phyloP scores from a whole-genome alignment of 768 basidiomycete genomes.

The Macrolepiota fuliginosa region DNA sequence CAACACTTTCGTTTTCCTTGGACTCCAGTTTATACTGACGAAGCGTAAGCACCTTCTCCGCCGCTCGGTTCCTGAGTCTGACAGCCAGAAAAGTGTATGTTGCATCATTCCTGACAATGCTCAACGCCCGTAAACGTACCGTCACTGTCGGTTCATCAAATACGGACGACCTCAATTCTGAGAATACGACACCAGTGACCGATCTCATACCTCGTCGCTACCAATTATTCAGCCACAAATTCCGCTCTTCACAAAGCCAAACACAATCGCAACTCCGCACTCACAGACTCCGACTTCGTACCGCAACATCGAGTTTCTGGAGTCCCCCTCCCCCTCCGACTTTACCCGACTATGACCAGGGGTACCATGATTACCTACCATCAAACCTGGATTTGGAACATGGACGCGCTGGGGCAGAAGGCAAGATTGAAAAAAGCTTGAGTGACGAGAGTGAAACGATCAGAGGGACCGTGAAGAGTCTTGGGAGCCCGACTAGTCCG shows the following conservation, averaged over 20 bases:
- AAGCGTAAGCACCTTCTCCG: conserved; percentile 31
- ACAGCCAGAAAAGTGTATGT: conserved; percentile 38
- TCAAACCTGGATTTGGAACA: conserved; percentile 1
- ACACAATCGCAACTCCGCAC: conserved; percentile 8
- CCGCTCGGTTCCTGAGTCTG: not conserved
- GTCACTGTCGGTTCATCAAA: not conserved
- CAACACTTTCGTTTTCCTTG: conserved; percentile 41
- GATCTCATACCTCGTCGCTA: conserved; percentile 3
- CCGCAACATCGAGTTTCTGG: conserved; percentile 23
- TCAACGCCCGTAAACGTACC: conserved; percentile 38
- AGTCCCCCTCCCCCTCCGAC: conserved; percentile 15
- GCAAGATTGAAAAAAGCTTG: conserved; percentile 1
- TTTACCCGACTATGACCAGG: not conserved
- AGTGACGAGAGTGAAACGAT: conserved; percentile 11
- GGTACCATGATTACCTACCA: conserved; percentile 1
- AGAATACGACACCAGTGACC: not conserved
- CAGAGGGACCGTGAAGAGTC: not conserved
- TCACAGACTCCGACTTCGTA: not conserved
- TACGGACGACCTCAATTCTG: not conserved
- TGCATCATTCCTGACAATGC: conserved; percentile 44
- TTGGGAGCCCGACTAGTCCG: not conserved
- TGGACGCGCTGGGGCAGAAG: not conserved
- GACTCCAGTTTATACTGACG: conserved; percentile 40
- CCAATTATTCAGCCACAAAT: not conserved
- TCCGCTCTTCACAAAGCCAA: conserved; percentile 1